phyloP scores from a whole-genome alignment of 2,329 filamentous ascomycete species.

The Pseudogymnoascus sp. region DNA sequence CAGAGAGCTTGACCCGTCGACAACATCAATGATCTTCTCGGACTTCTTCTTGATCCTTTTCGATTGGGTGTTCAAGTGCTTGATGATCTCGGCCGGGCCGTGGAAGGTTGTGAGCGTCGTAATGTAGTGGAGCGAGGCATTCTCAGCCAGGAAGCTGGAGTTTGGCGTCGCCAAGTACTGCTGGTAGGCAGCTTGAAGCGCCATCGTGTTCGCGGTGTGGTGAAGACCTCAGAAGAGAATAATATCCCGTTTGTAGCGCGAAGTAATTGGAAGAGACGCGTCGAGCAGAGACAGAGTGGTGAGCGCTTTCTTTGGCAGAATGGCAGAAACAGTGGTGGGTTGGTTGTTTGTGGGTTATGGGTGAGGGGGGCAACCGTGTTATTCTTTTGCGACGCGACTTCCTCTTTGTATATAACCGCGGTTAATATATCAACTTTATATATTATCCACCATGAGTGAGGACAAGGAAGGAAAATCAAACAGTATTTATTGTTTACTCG shows the following conservation, averaged over 20 bases:
- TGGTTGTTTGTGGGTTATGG: neutral
- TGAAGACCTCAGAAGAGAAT: neutral
- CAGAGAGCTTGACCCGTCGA: slow-evolving; percentile 63
- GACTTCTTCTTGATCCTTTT: slow-evolving; percentile 76
- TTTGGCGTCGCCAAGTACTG: slow-evolving; percentile 63
- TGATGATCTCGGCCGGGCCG: slow-evolving; percentile 67
- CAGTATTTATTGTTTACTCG: slow-evolving; percentile 7
- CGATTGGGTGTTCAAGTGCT: slow-evolving; percentile 65
- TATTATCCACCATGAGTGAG: neutral
- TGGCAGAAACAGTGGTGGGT: neutral
- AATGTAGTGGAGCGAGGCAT: slow-evolving; percentile 76
- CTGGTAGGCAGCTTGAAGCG: slow-evolving; percentile 52
- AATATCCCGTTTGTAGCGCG: neutral
- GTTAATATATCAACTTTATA: slow-evolving; percentile 2
- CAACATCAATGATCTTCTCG: slow-evolving; percentile 63
- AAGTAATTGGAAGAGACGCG: neutral
- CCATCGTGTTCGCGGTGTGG: slow-evolving; percentile 31
- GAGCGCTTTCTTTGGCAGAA: neutral
- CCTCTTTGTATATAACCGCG: slow-evolving; percentile 1
- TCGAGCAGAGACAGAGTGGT: slow-evolving; percentile 3
- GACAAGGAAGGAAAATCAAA: neutral
- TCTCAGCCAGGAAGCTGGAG: slow-evolving; percentile 52
- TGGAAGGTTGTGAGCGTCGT: slow-evolving; percentile 72
- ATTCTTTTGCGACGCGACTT: slow-evolving; percentile 7
- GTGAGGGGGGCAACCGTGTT: neutral